A percentile compares a stretch with the other conserved stretches of the same genome.
Conservation (phyloP, 768 basidiomycete genomes). For the Phlebiopsis gigantea region DNA sequence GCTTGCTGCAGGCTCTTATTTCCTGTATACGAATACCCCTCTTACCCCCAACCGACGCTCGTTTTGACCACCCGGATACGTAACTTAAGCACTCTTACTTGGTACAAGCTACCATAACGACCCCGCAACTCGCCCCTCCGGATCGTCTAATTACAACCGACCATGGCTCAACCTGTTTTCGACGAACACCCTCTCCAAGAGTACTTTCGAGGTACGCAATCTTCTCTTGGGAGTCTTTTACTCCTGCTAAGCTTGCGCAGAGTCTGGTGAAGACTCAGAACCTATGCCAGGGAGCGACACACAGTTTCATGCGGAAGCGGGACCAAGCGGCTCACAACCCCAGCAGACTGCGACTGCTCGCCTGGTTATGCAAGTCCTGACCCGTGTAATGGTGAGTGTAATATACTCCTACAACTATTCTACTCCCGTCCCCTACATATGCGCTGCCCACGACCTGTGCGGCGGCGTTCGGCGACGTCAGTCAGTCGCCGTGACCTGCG, state of each 20-base stretch:
- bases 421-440: background rate
- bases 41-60: conserved; percentile 1
- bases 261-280: conserved; percentile 53
- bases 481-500: background rate
- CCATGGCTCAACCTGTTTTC: conserved; percentile 75
- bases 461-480: background rate
- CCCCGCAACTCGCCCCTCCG: background rate
- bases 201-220: conserved; percentile 57
- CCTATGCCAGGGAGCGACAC: conserved; percentile 51
- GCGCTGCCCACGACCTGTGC: background rate
- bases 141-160: conserved; percentile 6
- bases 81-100: background rate
- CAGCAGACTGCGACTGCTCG: conserved; percentile 4
- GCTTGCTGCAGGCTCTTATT: background rate
- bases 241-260: conserved; percentile 26
- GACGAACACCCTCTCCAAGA: conserved; percentile 72
- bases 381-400: conserved; percentile 17
- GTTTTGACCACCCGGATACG: background rate
- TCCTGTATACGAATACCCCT: background rate
- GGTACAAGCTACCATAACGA: background rate
- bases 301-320: conserved; percentile 32
- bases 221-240: conserved; percentile 11
- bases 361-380: conserved; percentile 14
- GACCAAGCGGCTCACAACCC: conserved; percentile 22
- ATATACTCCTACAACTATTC: background rate